Percentiles rank a stretch among this genome's conserved stretches.
Evolutionary conservation across 768 basidiomycete genomes (phyloP).

Genomic region (Kwoniella newhampshirensis): DNA sequence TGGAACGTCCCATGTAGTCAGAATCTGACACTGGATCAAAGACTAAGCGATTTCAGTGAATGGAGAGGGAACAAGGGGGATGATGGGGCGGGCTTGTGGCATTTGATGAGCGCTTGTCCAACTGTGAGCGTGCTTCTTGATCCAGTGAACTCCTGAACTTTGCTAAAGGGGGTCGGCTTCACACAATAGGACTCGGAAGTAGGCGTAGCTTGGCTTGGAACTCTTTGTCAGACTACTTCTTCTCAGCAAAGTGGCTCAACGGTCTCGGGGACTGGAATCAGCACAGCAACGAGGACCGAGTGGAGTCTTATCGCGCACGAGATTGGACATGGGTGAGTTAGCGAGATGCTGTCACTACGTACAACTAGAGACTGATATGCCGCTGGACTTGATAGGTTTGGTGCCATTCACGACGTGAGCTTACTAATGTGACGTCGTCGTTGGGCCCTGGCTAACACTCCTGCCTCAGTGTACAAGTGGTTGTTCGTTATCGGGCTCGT

Average conservation of each 20-base stretch:
- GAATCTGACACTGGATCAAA: conserved; percentile 63
- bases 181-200: conserved; percentile 42
- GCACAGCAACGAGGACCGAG: conserved; percentile 71
- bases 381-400: conserved; percentile 87
- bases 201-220: conserved; percentile 85
- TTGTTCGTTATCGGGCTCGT: conserved; percentile 62
- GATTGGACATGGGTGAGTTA: conserved; percentile 46
- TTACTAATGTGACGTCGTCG: background rate
- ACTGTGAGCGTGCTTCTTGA: conserved; percentile 22
- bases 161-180: background rate
- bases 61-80: conserved; percentile 74
- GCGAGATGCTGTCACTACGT: no score
- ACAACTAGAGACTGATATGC: no score
- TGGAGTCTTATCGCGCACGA: conserved; percentile 51
- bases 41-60: conserved; percentile 73
- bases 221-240: conserved; percentile 62
- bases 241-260: conserved; percentile 54
- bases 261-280: conserved; percentile 79
- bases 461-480: conserved; percentile 63
- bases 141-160: background rate
- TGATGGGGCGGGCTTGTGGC: conserved; percentile 82
- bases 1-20: conserved; percentile 74
- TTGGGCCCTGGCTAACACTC: background rate
- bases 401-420: conserved; percentile 63
- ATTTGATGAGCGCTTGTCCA: conserved; percentile 67